Base-by-base conservation (phyloP, 441 rosid genomes). In the Arabidopsis hybrid region DNA sequence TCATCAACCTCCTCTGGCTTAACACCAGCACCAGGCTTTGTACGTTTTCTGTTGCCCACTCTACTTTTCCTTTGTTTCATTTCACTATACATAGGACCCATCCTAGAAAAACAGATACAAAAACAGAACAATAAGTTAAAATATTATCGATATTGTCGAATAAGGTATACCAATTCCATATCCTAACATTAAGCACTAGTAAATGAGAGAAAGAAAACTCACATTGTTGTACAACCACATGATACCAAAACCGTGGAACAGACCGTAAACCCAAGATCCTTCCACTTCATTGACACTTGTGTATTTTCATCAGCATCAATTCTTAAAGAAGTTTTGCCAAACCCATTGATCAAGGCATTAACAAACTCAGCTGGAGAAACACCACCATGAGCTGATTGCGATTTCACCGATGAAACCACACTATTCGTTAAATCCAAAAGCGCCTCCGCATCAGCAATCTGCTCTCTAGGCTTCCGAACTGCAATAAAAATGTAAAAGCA, bases 381-480 rank as follows among this genome's bases (percentile, higher is more conserved):
- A 31, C 91, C 95, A 17, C 91, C 93, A 34, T 80, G 83, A 60
- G 71, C 74, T 55, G 88, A 82, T 26, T 81, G 84, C 4, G 95
- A 85, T 83, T 87, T 86, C 29, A 88, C 93, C 5, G 96, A 89
- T 36, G 83, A 73, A 50, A 80, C 81, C 85, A 94, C 65, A 0
- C 86, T 78, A 72, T 65, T 81, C 1, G 95, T 66, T 6, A 91
- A 73, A 39, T 85, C 93, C 74, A 85, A 35, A 64, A 94, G 80
- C 12, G 92, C 95, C 75, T 94, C 96, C 1, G 95, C 95, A 77
- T 93, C 98, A 0, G 88, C 92, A 16, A 91, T 87, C 78, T 90
- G 97, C 74, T 94, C 98, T 81, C 97, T 85, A 2, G 98, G 97
- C 79, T 82, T 91, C 34, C 78, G 83, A 59, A 94, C 98, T 91